Evolutionary conservation across 208 protist genomes (phyloP).

Genomic region (Acanthamoeba lenticulata): DNA sequence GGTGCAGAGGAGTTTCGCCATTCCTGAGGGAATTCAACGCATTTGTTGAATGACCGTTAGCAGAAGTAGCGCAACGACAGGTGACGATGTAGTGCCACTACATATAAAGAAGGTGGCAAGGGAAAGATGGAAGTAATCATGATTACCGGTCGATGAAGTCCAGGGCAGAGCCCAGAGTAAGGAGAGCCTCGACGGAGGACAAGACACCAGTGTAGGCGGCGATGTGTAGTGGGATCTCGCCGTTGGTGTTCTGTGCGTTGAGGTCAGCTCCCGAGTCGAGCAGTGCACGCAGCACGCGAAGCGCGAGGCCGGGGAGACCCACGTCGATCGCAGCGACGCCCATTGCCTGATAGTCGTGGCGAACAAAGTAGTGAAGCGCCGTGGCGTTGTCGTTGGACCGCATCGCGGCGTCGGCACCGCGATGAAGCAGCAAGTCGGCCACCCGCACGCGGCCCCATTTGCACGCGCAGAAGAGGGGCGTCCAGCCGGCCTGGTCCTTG

Average conservation of each 20-base stretch:
- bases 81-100: too few species aligned
- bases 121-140: background rate
- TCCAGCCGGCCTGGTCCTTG: constrained; percentile 54
- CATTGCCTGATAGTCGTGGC: background rate
- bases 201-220: constrained; percentile 18
- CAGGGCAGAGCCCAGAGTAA: background rate
- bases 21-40: background rate
- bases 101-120: too few species aligned
- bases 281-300: background rate
- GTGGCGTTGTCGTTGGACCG: constrained; percentile 51
- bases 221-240: constrained; percentile 39
- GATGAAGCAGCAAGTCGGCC: background rate
- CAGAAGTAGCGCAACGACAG: too few species aligned
- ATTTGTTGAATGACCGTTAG: background rate
- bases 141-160: constrained; percentile 32
- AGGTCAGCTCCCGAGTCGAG: constrained; percentile 25
- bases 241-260: constrained; percentile 54
- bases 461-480: constrained; percentile 65
- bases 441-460: constrained; percentile 6
- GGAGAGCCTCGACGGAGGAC: background rate
- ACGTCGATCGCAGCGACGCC: background rate
- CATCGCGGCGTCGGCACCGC: constrained; percentile 26
- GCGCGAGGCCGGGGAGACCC: background rate
- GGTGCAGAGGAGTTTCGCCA: constrained; percentile 49
- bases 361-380: constrained; percentile 60